phyloP scores from a whole-genome alignment of 106 monocot genomes.

The Posidonia australis region DNA sequence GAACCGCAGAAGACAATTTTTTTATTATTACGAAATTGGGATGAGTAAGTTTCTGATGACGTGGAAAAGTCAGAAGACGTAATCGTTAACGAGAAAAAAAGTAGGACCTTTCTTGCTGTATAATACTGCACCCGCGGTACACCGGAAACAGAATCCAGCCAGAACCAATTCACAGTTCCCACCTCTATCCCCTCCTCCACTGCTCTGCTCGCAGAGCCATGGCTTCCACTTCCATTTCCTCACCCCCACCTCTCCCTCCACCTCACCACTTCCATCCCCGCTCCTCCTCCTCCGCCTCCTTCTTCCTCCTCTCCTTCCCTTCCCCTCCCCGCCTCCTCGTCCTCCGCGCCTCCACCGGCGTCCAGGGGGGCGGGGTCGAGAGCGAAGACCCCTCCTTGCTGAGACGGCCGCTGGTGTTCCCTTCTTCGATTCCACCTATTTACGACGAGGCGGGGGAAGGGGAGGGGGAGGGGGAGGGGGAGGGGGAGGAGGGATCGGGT shows the following conservation, averaged over 20 bases:
- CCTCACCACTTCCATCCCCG: neutral
- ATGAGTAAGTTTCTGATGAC: too few relatives aligned
- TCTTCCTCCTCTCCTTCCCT: constrained; percentile 11
- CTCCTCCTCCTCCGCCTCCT: neutral
- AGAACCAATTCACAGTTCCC: neutral
- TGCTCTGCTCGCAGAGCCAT: constrained; percentile 1
- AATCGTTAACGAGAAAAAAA: too few relatives aligned
- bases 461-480: neutral
- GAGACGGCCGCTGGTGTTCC: constrained; percentile 10
- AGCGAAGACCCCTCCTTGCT: constrained; percentile 7
- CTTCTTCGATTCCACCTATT: neutral
- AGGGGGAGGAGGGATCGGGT: neutral
- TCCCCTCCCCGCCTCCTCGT: constrained; percentile 8
- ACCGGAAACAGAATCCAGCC: constrained; percentile 2
- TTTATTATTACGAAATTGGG: neutral
- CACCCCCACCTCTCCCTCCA: neutral
- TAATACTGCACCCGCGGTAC: neutral
- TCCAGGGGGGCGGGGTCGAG: constrained; percentile 1
- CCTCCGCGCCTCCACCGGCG: constrained; percentile 2
- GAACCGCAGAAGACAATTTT: neutral
- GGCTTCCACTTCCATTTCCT: neutral
- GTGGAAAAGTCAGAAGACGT: too few relatives aligned
- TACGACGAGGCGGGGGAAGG: neutral
- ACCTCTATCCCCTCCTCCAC: neutral
- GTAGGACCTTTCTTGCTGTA: too few relatives aligned